Evolutionary conservation across 495 filamentous ascomycete genomes (phyloP).

Genomic region (Apiosordaria backusii): DNA sequence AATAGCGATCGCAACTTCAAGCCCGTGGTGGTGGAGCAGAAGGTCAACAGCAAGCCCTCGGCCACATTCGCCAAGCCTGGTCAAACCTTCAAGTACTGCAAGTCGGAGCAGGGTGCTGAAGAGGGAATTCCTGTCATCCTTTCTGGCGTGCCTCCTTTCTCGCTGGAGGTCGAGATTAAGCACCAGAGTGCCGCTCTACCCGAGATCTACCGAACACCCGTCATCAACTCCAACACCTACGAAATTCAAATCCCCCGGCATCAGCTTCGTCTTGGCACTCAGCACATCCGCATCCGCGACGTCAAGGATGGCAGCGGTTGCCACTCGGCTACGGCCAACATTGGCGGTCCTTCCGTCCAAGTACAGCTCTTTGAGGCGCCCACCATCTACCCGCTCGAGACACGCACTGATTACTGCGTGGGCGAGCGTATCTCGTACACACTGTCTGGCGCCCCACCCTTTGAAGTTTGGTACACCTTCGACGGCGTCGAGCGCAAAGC

Average conservation of each 20-base stretch:
- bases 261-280: conserved; percentile 76
- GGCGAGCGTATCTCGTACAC: conserved; percentile 90
- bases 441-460: conserved; percentile 81
- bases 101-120: conserved; percentile 71
- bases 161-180: conserved; percentile 84
- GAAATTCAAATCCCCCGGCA: conserved; percentile 79
- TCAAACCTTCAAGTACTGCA: conserved; percentile 94
- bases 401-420: conserved; percentile 87
- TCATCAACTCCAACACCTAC: conserved; percentile 68
- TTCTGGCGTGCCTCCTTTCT: conserved; percentile 81
- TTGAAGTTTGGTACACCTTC: conserved; percentile 90
- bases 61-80: conserved; percentile 80
- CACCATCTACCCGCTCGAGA: conserved; percentile 79
- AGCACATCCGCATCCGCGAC: conserved; percentile 80
- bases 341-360: conserved; percentile 67
- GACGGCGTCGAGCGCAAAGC: conserved; percentile 73
- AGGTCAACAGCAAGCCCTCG: conserved; percentile 73
- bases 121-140: conserved; percentile 83
- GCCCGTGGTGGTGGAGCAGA: conserved; percentile 71
- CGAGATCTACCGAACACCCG: conserved; percentile 72
- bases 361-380: conserved; percentile 89
- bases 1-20: conserved; percentile 63
- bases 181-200: conserved; percentile 76
- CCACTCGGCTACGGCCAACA: conserved; percentile 58
- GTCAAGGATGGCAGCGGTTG: conserved; percentile 85